phyloP scores from a whole-genome alignment of 2,329 filamentous ascomycete genomes.

The Esteya vermicola region DNA sequence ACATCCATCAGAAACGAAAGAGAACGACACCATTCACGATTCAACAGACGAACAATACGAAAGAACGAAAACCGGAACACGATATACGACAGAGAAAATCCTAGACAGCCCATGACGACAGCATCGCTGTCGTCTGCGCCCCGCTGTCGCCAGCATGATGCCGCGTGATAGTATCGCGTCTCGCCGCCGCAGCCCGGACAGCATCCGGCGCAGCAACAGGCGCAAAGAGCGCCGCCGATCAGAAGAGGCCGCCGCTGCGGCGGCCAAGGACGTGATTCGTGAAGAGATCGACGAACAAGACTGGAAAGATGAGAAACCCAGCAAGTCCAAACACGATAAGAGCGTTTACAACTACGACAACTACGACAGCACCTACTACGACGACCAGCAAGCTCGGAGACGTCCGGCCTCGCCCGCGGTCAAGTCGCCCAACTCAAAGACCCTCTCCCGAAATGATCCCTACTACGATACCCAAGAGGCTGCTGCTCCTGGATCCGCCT shows the following conservation, averaged over 20 bases:
- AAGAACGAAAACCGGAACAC: background rate
- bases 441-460: too few species aligned
- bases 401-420: too few species aligned
- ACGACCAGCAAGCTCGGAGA: background rate
- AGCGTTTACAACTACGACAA: background rate
- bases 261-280: conserved; percentile 4
- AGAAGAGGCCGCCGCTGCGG: conserved; percentile 18
- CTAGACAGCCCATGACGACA: background rate
- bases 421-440: too few species aligned
- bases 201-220: conserved; percentile 34
- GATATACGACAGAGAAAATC: background rate
- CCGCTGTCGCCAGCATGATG: background rate
- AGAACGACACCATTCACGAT: background rate
- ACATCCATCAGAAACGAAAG: too few species aligned
- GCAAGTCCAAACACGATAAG: background rate
- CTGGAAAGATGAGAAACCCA: background rate
- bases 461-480: too few species aligned
- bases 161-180: conserved; percentile 1
- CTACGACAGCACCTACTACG: background rate
- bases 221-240: conserved; percentile 25
- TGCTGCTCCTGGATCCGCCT: too few species aligned
- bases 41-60: background rate
- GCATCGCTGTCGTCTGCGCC: background rate
- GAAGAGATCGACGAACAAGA: background rate
- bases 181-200: conserved; percentile 20